Percentiles rank a stretch among this genome's conserved stretches.
phyloP scores from a whole-genome alignment of 1,284 basidiomycete genomes.

The Serendipita sp. region DNA sequence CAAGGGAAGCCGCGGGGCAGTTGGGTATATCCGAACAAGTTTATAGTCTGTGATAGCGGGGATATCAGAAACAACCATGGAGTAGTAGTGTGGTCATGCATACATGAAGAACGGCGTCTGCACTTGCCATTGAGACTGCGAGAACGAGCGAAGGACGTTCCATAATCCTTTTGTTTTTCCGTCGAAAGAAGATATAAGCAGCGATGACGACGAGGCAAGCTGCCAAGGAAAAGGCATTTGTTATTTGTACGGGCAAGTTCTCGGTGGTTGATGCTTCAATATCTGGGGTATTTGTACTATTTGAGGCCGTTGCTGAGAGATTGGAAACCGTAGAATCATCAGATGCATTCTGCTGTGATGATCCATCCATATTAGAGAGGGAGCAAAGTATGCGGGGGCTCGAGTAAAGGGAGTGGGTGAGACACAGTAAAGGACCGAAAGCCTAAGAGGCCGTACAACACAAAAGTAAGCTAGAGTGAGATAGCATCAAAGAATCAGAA shows the following conservation, averaged over 20 bases:
- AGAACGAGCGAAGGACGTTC: not conserved
- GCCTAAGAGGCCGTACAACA: too few species aligned
- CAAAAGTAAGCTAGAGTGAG: too few species aligned
- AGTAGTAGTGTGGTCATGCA: not conserved
- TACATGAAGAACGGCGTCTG: constrained; percentile 5
- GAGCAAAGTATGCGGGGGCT: too few species aligned
- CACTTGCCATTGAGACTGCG: not conserved
- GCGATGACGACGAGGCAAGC: not conserved
- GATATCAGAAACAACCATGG: not conserved
- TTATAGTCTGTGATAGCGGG: not conserved
- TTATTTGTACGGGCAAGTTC: not conserved
- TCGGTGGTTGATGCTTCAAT: not conserved
- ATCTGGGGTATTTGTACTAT: too few species aligned
- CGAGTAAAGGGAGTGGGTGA: too few species aligned
- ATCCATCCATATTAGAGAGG: too few species aligned
- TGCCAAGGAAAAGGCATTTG: not conserved
- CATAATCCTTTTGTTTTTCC: constrained; percentile 1
- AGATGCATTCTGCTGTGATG: too few species aligned
- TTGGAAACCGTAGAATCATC: not conserved
- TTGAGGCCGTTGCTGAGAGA: not conserved
- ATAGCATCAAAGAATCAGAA: too few species aligned
- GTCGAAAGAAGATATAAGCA: constrained; percentile 1
- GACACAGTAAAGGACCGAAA: too few species aligned
- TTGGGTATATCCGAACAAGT: not conserved
- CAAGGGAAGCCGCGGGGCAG: not conserved